Conservation (phyloP, 352 stramenopile species). For the Phytophthora lateralis region DNA sequence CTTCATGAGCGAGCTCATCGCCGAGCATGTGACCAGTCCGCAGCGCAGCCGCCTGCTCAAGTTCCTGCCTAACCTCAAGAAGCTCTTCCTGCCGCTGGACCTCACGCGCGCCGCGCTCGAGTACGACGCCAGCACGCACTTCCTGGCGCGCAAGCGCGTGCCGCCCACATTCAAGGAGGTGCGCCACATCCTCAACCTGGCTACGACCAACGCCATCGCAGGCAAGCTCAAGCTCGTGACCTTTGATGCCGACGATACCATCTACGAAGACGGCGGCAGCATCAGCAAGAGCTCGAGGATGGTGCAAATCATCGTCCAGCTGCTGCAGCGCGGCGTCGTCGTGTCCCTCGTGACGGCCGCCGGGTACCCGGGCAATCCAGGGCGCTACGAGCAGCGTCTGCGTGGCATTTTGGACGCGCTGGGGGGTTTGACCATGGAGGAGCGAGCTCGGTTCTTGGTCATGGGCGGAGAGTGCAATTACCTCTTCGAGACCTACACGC, state of each 20-base stretch:
- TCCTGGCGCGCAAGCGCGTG: conserved; percentile 80
- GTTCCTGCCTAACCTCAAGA: conserved; percentile 66
- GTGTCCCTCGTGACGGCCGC: conserved; percentile 86
- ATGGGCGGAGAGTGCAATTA: conserved; percentile 98
- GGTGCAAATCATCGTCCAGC: conserved; percentile 70
- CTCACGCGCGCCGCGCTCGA: conserved; percentile 62
- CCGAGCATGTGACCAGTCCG: conserved; percentile 59
- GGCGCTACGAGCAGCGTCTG: conserved; percentile 75
- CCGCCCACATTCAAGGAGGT: conserved; percentile 87
- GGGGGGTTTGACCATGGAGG: conserved; percentile 47
- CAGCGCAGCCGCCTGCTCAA: conserved; percentile 57
- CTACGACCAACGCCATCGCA: conserved; percentile 75
- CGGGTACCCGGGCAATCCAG: conserved; percentile 72
- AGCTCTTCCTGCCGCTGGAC: conserved; percentile 75
- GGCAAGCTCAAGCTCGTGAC: conserved; percentile 81
- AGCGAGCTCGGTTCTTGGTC: conserved; percentile 83
- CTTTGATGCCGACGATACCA: conserved; percentile 88
- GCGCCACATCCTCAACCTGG: conserved; percentile 85
- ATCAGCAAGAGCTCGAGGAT: conserved; percentile 73
- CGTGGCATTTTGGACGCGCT: conserved; percentile 79
- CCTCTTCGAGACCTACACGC: conserved; percentile 77
- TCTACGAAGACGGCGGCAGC: conserved; percentile 84
- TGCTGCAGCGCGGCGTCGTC: conserved; percentile 71
- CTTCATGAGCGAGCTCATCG: conserved; percentile 79
- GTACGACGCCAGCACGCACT: conserved; percentile 78